These are phyloP conservation scores for Lachnellula arida DNA, from an alignment of 2,329 filamentous ascomycete genomes.

Conservation along the genomic window DNA sequence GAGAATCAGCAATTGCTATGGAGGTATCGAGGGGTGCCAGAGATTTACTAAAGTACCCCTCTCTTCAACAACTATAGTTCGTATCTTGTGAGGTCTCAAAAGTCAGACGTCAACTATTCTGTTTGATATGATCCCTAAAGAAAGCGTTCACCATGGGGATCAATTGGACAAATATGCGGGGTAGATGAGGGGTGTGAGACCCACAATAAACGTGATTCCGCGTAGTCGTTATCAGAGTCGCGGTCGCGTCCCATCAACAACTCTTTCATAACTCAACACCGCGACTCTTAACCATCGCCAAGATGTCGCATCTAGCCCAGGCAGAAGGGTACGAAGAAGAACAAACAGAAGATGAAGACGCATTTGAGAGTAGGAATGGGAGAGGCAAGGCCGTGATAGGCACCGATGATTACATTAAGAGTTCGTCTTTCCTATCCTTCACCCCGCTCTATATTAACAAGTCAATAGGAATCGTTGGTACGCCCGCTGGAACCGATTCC, in stretches of 20 bases:
- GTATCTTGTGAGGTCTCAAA: too few species aligned
- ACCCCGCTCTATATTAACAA: constrained; percentile 9
- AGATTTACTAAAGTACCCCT: not conserved
- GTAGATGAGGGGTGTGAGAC: not conserved
- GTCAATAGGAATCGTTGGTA: constrained; percentile 19
- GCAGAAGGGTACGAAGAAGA: constrained; percentile 14
- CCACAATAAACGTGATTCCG: not conserved
- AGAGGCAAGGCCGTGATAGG: constrained; percentile 1
- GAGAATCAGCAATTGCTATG: too few species aligned
- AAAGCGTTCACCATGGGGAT: too few species aligned
- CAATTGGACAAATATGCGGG: not conserved
- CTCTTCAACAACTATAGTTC: too few species aligned
- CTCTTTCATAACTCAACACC: not conserved
- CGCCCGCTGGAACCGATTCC: constrained; percentile 10
- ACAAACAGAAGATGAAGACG: constrained; percentile 5
- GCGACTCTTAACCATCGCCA: not conserved
- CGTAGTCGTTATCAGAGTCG: not conserved
- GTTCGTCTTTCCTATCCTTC: constrained; percentile 9
- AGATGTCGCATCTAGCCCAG: constrained; percentile 15
- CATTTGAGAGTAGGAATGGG: constrained; percentile 1
- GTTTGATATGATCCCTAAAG: too few species aligned
- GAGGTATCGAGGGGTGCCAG: not conserved
- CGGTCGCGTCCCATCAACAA: not conserved
- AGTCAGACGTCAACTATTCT: too few species aligned
- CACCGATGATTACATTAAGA: constrained; percentile 27